These are phyloP conservation scores for Naegleria lovaniensis DNA, from an alignment of 208 protist genomes.

Conservation along the genomic window DNA sequence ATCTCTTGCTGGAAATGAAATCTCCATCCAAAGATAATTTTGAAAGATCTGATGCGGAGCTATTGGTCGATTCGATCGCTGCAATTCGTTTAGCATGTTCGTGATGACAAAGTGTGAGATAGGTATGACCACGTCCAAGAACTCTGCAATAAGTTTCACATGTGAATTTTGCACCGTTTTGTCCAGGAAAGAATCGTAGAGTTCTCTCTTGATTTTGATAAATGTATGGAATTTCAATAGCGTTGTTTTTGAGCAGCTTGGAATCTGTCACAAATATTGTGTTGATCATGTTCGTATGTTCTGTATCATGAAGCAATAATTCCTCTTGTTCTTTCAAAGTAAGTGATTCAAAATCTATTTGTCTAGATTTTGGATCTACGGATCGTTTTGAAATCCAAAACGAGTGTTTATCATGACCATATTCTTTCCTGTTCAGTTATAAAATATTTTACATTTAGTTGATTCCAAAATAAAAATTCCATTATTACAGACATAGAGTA, in stretches of 20 bases:
- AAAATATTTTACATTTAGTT: too few species aligned
- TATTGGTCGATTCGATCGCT: not conserved
- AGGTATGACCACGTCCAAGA: not conserved
- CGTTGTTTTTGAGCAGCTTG: not conserved
- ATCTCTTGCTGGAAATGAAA: not conserved
- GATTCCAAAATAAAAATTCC: too few species aligned
- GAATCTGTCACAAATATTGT: not conserved
- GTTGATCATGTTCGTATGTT: not conserved
- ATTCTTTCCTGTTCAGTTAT: not conserved
- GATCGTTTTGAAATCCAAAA: not conserved
- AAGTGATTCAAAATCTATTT: not conserved
- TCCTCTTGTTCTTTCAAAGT: not conserved
- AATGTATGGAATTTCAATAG: not conserved
- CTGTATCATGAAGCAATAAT: constrained; percentile 3
- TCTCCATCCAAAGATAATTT: not conserved
- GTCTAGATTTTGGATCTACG: not conserved
- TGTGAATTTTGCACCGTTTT: not conserved
- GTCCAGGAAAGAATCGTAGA: not conserved
- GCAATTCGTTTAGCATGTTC: not conserved
- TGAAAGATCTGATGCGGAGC: not conserved
- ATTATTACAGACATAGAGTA: too few species aligned
- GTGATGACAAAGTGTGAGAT: not conserved
- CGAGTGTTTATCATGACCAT: not conserved
- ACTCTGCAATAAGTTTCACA: constrained; percentile 3
- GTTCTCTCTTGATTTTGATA: not conserved